Evolutionary conservation across 2,329 filamentous ascomycete genomes (phyloP).

Genomic region (Arthroderma uncinatum): DNA sequence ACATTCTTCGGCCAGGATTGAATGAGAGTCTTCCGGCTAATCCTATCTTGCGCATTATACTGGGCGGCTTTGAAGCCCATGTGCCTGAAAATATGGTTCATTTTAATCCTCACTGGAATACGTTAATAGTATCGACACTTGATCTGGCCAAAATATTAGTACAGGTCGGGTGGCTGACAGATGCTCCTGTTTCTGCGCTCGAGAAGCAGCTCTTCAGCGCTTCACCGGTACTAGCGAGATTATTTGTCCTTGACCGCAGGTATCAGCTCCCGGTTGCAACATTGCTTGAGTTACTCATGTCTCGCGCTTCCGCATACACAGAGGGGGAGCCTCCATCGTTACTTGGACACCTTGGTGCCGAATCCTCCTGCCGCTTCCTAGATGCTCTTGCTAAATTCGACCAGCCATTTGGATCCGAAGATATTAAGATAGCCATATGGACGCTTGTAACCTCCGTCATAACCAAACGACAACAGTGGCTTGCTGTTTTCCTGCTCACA

Average conservation of each 20-base stretch:
- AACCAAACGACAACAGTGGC: constrained; percentile 86
- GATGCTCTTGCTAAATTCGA: constrained; percentile 66
- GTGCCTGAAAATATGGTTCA: not conserved
- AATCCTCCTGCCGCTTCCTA: constrained; percentile 74
- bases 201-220: constrained; percentile 73
- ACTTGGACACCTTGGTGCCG: constrained; percentile 75
- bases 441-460: constrained; percentile 75
- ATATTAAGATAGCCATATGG: constrained; percentile 51
- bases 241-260: constrained; percentile 58
- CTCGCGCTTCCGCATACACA: constrained; percentile 51
- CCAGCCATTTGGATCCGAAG: constrained; percentile 54
- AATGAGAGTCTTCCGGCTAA: constrained; percentile 63
- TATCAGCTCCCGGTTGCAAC: constrained; percentile 57
- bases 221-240: constrained; percentile 61
- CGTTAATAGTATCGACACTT: constrained; percentile 54
- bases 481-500: constrained; percentile 84
- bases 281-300: constrained; percentile 62
- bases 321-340: constrained; percentile 78
- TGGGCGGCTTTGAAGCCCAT: constrained; percentile 44
- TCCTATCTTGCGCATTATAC: constrained; percentile 60
- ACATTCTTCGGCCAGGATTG: constrained; percentile 62
- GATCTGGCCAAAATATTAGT: constrained; percentile 58
- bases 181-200: constrained; percentile 52
- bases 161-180: constrained; percentile 55
- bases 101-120: constrained; percentile 30